These are phyloP conservation scores for Strobilomyces confusus DNA, from an alignment of 768 basidiomycete genomes.

Conservation along the genomic window DNA sequence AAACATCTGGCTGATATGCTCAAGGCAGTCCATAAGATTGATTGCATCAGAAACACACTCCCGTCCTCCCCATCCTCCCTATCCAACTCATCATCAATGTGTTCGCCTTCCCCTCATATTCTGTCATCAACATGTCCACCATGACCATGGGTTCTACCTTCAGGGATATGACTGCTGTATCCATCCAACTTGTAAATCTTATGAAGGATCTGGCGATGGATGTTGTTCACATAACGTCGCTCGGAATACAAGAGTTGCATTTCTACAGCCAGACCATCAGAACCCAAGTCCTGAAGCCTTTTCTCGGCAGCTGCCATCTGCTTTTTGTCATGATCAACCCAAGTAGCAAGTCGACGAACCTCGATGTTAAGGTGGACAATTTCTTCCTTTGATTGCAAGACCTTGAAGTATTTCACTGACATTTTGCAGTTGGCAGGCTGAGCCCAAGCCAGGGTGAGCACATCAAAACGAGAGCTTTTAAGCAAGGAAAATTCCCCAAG, in stretches of 20 bases:
- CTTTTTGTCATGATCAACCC: neutral
- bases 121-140: too few species aligned
- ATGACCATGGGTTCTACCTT: too few species aligned
- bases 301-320: neutral
- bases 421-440: neutral
- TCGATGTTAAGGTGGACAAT: neutral
- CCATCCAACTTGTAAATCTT: neutral
- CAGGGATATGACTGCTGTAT: neutral
- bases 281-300: neutral
- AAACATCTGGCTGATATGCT: too few species aligned
- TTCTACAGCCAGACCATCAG: neutral
- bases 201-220: neutral
- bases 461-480: neutral
- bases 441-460: neutral
- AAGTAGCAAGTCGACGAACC: neutral
- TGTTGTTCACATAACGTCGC: neutral
- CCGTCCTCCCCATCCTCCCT: too few species aligned
- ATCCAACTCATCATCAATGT: too few species aligned
- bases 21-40: too few species aligned
- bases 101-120: too few species aligned
- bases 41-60: too few species aligned
- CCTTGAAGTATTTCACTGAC: neutral
- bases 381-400: neutral
- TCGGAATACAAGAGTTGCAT: neutral
- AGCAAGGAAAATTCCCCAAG: neutral